Conservation (phyloP, 306 rosid genomes). For the Corylus heterophylla region DNA sequence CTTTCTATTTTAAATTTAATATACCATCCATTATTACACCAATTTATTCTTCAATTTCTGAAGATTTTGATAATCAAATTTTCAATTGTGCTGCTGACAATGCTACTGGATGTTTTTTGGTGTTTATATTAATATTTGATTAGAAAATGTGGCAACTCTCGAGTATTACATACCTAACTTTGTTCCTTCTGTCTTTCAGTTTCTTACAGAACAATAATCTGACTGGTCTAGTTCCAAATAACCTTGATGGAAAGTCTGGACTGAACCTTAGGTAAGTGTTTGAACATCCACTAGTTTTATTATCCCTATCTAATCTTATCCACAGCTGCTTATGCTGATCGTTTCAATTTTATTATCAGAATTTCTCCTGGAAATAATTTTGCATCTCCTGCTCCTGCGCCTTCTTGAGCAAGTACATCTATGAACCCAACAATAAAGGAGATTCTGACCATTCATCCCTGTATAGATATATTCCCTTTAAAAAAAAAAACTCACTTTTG, state of each 20-base stretch:
- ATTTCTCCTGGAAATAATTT: conserved; percentile 62
- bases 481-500: neutral
- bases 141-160: neutral
- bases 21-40: neutral
- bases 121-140: conserved; percentile 17
- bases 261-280: conserved; percentile 55
- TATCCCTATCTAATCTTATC: neutral
- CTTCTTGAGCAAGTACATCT: conserved; percentile 44
- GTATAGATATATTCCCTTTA: neutral
- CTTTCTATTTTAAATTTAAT: neutral
- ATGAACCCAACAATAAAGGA: conserved; percentile 21
- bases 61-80: neutral
- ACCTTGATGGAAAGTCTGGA: conserved; percentile 60
- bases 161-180: conserved; percentile 24
- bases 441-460: conserved; percentile 3
- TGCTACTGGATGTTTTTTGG: neutral
- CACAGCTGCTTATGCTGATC: conserved; percentile 29
- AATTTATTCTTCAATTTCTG: neutral
- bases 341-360: conserved; percentile 47
- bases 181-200: conserved; percentile 44
- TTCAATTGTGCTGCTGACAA: neutral
- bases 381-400: conserved; percentile 52
- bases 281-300: conserved; percentile 12
- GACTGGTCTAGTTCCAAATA: conserved; percentile 77
- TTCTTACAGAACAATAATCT: conserved; percentile 83